phyloP scores from a whole-genome alignment of 371 early-diverging fungal species.

The Parasitella parasitica region DNA sequence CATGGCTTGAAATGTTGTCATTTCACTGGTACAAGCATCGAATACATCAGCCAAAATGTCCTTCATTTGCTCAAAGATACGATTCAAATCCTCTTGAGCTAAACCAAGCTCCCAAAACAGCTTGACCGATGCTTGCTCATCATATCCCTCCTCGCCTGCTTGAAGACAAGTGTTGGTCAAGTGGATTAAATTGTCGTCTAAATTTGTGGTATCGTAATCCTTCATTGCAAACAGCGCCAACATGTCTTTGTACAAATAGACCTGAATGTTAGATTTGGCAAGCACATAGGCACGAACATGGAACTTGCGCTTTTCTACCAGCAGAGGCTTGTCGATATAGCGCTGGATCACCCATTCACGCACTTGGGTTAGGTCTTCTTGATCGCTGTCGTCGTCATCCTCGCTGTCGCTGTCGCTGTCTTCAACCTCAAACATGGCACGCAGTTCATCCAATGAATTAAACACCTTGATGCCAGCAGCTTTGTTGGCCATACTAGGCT shows the following conservation, averaged over 20 bases:
- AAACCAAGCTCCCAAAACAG: slow-evolving; percentile 59
- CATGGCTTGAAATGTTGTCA: slow-evolving; percentile 69
- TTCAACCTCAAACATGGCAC: slow-evolving; percentile 45
- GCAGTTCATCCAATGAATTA: slow-evolving; percentile 53
- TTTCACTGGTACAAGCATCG: slow-evolving; percentile 60
- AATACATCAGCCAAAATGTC: slow-evolving; percentile 56
- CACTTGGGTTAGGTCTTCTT: slow-evolving; percentile 54
- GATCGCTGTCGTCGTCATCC: slow-evolving; percentile 23
- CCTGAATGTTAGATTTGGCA: slow-evolving; percentile 64
- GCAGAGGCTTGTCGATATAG: slow-evolving; percentile 61
- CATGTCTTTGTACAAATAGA: slow-evolving; percentile 68
- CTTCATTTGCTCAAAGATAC: slow-evolving; percentile 62
- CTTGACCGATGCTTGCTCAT: slow-evolving; percentile 58
- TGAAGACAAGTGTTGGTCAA: slow-evolving; percentile 77
- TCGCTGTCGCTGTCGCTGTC: slow-evolving; percentile 42
- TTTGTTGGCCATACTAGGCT: slow-evolving; percentile 70
- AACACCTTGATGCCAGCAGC: slow-evolving; percentile 72
- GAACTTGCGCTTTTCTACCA: slow-evolving; percentile 67
- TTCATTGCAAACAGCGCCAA: slow-evolving; percentile 67
- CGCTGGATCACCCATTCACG: slow-evolving; percentile 75
- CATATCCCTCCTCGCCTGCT: slow-evolving; percentile 49
- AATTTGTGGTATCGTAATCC: slow-evolving; percentile 40
- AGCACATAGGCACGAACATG: slow-evolving; percentile 73
- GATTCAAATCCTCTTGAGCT: slow-evolving; percentile 13
- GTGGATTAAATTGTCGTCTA: slow-evolving; percentile 56